Conservation (phyloP, 495 filamentous ascomycete species). For the Chaetomium cochliodes region DNA sequence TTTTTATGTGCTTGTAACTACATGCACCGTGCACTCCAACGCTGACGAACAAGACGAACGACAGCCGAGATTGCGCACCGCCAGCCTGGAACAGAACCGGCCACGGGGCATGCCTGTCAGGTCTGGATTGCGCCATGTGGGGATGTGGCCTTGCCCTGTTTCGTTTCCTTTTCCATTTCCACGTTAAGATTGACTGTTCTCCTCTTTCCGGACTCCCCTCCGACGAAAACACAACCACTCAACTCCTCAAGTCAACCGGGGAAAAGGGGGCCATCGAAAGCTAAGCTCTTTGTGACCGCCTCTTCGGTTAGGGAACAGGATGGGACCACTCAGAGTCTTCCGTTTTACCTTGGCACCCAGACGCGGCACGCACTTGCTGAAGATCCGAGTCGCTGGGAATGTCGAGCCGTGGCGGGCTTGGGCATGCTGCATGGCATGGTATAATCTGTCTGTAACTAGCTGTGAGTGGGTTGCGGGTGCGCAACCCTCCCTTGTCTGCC, state of each 20-base stretch:
- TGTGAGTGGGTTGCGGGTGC: slow-evolving; percentile 1
- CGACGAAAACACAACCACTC: too few relatives aligned
- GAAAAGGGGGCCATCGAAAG: neutral
- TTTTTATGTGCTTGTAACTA: too few relatives aligned
- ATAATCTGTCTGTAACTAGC: too few relatives aligned
- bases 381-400: slow-evolving; percentile 18
- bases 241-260: too few relatives aligned
- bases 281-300: slow-evolving; percentile 9
- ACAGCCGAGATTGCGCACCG: slow-evolving; percentile 9
- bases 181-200: neutral
- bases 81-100: neutral
- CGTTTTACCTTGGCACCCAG: neutral
- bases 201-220: neutral
- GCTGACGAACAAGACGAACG: neutral
- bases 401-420: too few relatives aligned
- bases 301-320: neutral
- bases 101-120: neutral
- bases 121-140: too few relatives aligned
- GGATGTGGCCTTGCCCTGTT: too few relatives aligned
- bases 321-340: slow-evolving; percentile 9
- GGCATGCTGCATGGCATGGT: too few relatives aligned
- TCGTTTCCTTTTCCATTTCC: neutral
- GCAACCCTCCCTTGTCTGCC: neutral
- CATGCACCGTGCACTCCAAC: neutral
- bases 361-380: neutral